These are phyloP conservation scores for Ministeria vibrans DNA, from an alignment of 78 protist species.

Conservation along the genomic window DNA sequence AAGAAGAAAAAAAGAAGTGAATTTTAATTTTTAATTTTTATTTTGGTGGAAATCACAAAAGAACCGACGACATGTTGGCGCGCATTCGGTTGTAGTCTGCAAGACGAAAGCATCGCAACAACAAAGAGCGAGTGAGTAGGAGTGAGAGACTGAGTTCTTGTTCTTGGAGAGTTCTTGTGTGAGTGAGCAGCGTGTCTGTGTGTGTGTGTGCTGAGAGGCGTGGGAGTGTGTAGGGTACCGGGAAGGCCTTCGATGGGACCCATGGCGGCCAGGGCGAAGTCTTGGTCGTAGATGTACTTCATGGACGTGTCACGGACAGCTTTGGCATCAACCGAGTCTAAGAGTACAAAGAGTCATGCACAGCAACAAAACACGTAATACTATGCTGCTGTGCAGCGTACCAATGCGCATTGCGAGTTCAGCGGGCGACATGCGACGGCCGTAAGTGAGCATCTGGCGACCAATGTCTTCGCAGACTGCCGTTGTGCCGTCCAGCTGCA, in stretches of 20 bases:
- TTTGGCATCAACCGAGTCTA: conserved; percentile 37
- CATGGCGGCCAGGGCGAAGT: conserved; percentile 55
- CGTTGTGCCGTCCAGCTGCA: conserved; percentile 57
- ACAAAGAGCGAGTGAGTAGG: too few species aligned
- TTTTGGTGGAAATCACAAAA: not conserved
- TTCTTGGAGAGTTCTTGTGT: too few species aligned
- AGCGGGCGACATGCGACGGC: conserved; percentile 67
- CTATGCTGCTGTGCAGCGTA: too few species aligned
- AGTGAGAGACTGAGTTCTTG: too few species aligned
- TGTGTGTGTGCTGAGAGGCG: too few species aligned
- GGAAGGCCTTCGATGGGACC: conserved; percentile 51
- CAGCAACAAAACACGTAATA: not conserved
- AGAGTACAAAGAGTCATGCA: not conserved
- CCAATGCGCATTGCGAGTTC: too few species aligned
- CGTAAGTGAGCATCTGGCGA: conserved; percentile 73
- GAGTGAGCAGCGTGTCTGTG: too few species aligned
- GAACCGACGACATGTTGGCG: not conserved
- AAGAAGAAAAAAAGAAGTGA: too few species aligned
- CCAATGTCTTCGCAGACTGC: conserved; percentile 79
- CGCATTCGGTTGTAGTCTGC: conserved; percentile 7
- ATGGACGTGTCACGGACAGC: conserved; percentile 44
- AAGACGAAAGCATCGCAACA: too few species aligned
- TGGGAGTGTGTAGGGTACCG: too few species aligned
- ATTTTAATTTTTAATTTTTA: too few species aligned
- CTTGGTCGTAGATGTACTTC: conserved; percentile 44